phyloP scores from a whole-genome alignment of 1,139 yeast species.

The Kodamaea plutei region DNA sequence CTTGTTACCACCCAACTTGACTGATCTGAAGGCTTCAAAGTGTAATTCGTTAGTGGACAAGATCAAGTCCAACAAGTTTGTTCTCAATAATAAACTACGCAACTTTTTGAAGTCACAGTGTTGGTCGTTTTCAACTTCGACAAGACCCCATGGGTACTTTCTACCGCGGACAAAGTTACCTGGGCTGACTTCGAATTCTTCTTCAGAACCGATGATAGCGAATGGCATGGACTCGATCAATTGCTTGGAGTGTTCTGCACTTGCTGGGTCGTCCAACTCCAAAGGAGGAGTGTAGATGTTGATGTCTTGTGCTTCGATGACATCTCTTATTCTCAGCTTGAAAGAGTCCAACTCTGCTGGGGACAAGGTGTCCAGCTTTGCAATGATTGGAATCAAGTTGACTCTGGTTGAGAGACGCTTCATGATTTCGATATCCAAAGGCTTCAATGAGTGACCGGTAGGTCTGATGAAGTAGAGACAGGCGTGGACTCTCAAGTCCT shows the following conservation, averaged over 20 bases:
- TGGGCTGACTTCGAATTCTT: slow-evolving; percentile 70
- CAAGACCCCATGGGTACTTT: slow-evolving; percentile 96
- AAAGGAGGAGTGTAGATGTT: slow-evolving; percentile 86
- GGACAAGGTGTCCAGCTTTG: slow-evolving; percentile 90
- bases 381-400: slow-evolving; percentile 90
- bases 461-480: slow-evolving; percentile 94
- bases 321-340: slow-evolving; percentile 84
- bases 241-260: slow-evolving; percentile 77
- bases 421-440: slow-evolving; percentile 93
- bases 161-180: slow-evolving; percentile 84
- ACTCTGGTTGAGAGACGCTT: slow-evolving; percentile 82
- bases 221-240: slow-evolving; percentile 91
- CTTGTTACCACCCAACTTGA: slow-evolving; percentile 59
- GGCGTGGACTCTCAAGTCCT: slow-evolving; percentile 92
- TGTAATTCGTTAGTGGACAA: slow-evolving; percentile 88
- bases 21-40: slow-evolving; percentile 81
- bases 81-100: slow-evolving; percentile 81
- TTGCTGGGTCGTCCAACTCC: slow-evolving; percentile 67
- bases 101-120: slow-evolving; percentile 95
- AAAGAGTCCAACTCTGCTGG: slow-evolving; percentile 77
- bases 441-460: slow-evolving; percentile 91
- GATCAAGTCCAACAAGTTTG: slow-evolving; percentile 88
- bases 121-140: slow-evolving; percentile 91
- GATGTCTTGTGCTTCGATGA: slow-evolving; percentile 88
- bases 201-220: slow-evolving; percentile 88